Conservation (phyloP, 768 basidiomycete genomes). For the Kwoniella bestiolae region DNA sequence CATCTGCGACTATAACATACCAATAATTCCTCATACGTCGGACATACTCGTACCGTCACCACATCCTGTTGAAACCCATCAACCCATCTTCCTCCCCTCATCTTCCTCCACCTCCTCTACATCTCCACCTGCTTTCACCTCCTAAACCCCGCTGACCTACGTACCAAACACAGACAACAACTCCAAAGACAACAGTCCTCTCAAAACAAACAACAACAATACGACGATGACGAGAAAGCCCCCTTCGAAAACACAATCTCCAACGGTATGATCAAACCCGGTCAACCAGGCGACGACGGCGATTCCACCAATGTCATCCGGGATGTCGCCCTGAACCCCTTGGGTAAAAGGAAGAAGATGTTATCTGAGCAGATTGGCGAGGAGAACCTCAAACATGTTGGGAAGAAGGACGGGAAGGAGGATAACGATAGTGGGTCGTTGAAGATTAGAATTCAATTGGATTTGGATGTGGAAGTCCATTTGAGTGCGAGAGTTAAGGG, state of each 20-base stretch:
- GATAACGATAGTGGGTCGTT: constrained; percentile 12
- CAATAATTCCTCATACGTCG: no score
- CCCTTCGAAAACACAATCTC: constrained; percentile 5
- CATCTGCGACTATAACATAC: no score
- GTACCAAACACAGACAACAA: constrained; percentile 5
- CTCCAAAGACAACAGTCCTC: constrained; percentile 5
- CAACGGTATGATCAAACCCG: constrained; percentile 10
- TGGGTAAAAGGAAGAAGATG: constrained; percentile 20
- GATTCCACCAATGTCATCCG: constrained; percentile 2
- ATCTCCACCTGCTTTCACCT: no score
- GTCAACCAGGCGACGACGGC: constrained; percentile 11
- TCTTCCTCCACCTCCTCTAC: background rate
- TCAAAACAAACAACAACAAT: constrained; percentile 6
- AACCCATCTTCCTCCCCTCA: background rate
- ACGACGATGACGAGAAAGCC: constrained; percentile 5
- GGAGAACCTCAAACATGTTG: constrained; percentile 6
- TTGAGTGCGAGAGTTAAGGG: constrained; percentile 20
- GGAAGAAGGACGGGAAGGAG: constrained; percentile 17
- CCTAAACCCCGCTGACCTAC: background rate
- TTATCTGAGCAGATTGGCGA: constrained; percentile 15
- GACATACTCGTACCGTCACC: no score
- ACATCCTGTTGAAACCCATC: no score
- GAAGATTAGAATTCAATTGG: constrained; percentile 18
- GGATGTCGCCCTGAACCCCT: constrained; percentile 17
- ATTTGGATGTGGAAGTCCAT: constrained; percentile 24